Percentiles rank a stretch among this genome's conserved stretches.
Conservation (phyloP, 306 rosid genomes). For the Urtica urens region DNA sequence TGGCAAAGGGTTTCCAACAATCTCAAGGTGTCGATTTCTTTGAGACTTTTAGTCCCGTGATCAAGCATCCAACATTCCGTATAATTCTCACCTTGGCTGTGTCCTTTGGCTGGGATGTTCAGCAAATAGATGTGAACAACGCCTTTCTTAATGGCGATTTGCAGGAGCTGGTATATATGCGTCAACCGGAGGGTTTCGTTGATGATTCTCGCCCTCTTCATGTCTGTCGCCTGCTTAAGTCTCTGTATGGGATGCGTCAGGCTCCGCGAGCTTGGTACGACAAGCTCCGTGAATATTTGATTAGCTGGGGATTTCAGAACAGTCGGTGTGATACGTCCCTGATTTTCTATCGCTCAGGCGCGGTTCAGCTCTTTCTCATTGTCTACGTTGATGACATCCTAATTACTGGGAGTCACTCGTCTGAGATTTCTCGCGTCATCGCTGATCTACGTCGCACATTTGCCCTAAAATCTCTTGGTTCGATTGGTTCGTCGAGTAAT, state of each 20-base stretch:
- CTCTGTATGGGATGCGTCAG: neutral
- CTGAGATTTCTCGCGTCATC: neutral
- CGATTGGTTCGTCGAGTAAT: no score
- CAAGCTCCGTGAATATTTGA: neutral
- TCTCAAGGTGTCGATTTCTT: neutral
- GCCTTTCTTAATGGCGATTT: neutral
- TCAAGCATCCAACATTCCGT: neutral
- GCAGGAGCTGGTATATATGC: neutral
- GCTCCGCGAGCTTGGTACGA: neutral
- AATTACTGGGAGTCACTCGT: neutral
- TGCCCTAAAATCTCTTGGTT: neutral
- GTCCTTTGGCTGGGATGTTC: neutral
- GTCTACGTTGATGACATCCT: neutral
- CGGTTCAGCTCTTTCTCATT: no score
- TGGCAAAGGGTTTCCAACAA: neutral
- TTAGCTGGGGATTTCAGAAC: neutral
- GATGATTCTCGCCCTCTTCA: neutral
- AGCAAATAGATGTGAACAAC: neutral
- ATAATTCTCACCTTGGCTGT: neutral
- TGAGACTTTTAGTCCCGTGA: neutral
- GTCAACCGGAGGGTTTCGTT: neutral
- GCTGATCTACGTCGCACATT: neutral
- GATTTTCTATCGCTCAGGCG: no score
- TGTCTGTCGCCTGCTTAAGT: neutral
- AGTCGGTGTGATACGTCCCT: neutral